phyloP scores from a whole-genome alignment of 2,329 filamentous ascomycete genomes.

The Amauroascus verrucosus region DNA sequence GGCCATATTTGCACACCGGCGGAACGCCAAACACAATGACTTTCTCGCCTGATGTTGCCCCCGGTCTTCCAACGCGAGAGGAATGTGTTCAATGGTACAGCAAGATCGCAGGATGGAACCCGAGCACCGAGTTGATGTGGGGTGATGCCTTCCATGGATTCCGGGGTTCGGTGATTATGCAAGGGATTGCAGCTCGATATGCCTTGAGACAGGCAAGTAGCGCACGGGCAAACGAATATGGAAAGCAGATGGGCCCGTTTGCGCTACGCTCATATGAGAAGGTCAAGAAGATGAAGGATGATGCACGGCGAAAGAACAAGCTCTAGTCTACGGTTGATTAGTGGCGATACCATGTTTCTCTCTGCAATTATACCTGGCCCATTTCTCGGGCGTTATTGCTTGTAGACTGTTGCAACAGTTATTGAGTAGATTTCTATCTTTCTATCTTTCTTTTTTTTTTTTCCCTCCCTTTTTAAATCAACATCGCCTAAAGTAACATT shows the following conservation, averaged over 20 bases:
- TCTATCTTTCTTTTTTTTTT: not conserved
- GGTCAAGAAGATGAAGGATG: constrained; percentile 45
- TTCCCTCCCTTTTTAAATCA: not conserved
- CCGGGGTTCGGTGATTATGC: constrained; percentile 54
- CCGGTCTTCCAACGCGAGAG: constrained; percentile 54
- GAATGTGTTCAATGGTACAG: constrained; percentile 57
- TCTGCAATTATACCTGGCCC: not conserved
- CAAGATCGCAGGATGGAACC: constrained; percentile 61
- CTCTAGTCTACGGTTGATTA: constrained; percentile 30
- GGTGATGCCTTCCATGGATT: constrained; percentile 54
- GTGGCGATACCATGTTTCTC: not conserved
- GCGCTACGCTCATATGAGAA: constrained; percentile 70
- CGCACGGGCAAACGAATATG: constrained; percentile 65
- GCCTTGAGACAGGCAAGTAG: constrained; percentile 83
- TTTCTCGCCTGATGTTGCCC: constrained; percentile 54
- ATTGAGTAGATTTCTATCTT: not conserved
- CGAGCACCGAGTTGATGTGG: constrained; percentile 49
- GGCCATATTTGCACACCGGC: constrained; percentile 30
- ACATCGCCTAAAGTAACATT: not conserved
- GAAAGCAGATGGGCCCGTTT: constrained; percentile 56
- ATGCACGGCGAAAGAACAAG: constrained; percentile 31
- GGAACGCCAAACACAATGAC: constrained; percentile 31
- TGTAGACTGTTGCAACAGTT: no score
- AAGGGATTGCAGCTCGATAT: constrained; percentile 85
- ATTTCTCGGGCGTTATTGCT: not conserved